These are phyloP conservation scores for Solanum corneliomulleri DNA, from an alignment of 257 asterid genomes.

Conservation along the genomic window DNA sequence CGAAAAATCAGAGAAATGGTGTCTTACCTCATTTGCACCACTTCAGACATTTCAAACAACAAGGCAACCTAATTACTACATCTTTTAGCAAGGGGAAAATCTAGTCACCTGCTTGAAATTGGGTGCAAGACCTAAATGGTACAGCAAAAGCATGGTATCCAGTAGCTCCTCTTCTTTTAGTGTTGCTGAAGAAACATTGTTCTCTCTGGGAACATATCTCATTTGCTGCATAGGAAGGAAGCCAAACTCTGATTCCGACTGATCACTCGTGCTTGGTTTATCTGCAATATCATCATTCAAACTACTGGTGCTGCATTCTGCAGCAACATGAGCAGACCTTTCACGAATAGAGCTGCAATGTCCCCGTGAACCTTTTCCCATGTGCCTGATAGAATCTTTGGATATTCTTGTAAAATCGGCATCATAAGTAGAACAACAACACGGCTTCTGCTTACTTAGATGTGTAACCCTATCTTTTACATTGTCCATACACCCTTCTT, in stretches of 20 bases:
- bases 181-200: slow-evolving; percentile 50
- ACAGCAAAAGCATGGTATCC: slow-evolving; percentile 83
- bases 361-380: slow-evolving; percentile 50
- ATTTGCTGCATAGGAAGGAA: slow-evolving; percentile 67
- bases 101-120: slow-evolving; percentile 85
- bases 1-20: not conserved
- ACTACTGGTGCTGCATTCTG: slow-evolving; percentile 68
- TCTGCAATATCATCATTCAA: slow-evolving; percentile 75
- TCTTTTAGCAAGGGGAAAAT: not conserved
- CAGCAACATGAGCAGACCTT: slow-evolving; percentile 71
- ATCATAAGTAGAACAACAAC: slow-evolving; percentile 77
- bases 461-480: slow-evolving; percentile 70
- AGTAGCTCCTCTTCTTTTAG: slow-evolving; percentile 93
- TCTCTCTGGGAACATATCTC: slow-evolving; percentile 49
- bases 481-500: slow-evolving; percentile 86
- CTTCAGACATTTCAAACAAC: not conserved
- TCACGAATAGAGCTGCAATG: slow-evolving; percentile 72
- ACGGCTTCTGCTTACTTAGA: slow-evolving; percentile 63
- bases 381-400: slow-evolving; percentile 40
- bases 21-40: not conserved
- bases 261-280: slow-evolving; percentile 88
- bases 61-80: not conserved
- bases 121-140: slow-evolving; percentile 94
- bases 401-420: slow-evolving; percentile 39
- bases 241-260: slow-evolving; percentile 62